Evolutionary conservation across 441 rosid genomes (phyloP), one percentile per base, ranked within the genome.

Genomic region (Corymbia citriodora): DNA sequence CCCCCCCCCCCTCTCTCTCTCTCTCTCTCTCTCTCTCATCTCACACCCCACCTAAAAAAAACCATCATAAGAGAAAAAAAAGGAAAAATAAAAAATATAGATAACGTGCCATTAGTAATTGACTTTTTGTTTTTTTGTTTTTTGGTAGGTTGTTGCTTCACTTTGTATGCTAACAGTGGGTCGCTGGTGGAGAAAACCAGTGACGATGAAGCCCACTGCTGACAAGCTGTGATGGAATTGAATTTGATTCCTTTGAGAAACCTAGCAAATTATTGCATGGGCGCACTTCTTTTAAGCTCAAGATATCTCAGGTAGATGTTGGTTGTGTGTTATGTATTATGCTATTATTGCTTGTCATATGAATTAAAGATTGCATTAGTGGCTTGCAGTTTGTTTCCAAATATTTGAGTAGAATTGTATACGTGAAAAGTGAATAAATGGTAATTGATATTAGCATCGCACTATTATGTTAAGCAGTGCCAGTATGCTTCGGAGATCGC

Each of bases 281-380:
- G n/a, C 93, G 93, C n/a, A 96, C 97, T 68, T 94, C 98, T 91
- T 95, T 97, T 91, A 95, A 94, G 92, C 95, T 97, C 90, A 95
- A 97, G 92, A 96, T 96, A 90, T 95, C 98, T 90, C 97, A 96
- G 98, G 99, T 96, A 89, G 53, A 89, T 88, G 88, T 55, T 89
- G 59, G 87, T 29, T 81, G 90, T 89, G n/a, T 17, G 57, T 59
- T 59, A 74, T 88, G 87, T 55, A 48, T 89, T 89, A 88, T 89
- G 63, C 52, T 59, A 61, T 74, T 85, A 79, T 45, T 23, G 85
- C 52, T 79, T 79, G 85, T 79, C 52, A 23, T 74, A 29, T 70
- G 50, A 65, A 83, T 40, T 52, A 50, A 57, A n/a, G 61, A 72
- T 36, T 21, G 45, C 61, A 52, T 65, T 33, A 36, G 48, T 59